Base-by-base conservation (phyloP, 345 rosid genomes). In the Melastoma malabathricum region DNA sequence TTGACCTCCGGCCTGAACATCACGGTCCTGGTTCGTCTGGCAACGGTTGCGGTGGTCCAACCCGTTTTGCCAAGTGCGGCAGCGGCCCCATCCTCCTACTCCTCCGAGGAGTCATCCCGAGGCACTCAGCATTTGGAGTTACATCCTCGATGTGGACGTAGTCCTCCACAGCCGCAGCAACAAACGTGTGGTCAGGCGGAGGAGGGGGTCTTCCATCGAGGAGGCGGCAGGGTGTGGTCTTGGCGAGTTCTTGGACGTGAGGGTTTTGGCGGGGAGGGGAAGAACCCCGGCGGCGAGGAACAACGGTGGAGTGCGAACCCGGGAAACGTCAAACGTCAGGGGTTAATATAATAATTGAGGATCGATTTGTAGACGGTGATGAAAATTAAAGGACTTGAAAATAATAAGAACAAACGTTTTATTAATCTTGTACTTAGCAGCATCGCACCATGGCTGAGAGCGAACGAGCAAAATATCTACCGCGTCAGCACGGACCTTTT, bases 101-200 rank as follows among this genome's bases (percentile, higher is more conserved):
- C 68, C 16, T 63, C 68, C 51, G 64, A 61, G 48, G 66, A 81
- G 20, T 64, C 71, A 27, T 71, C 79, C 41, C 69, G 58, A 85
- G 68, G 3, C 64, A 52, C 51, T 70, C 75, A 9, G 57, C 71
- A 44, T 60, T 53, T 12, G 78, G 74, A 45, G 50, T 65, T 14
- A 89, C 84, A 44, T 66, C 79, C 23, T 85, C 97, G 64, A 89
- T 70, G 72, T 82, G 86, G 66, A 89, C 75, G 59, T 75, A 89
- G 58, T 87, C 96, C 53, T 81, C 76, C 54, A 64, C 3, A 9
- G 41, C 41, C 12, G 12, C 41, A 12, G 41, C 12, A 12, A 12
- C 41, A 0, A 34, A 10, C 0, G 41, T 0, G 2, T 10, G 41
- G 59, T 13, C 15, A 38, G 34, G 22, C 12, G 48, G 46, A 5